phyloP scores from a whole-genome alignment of 1,284 basidiomycete genomes.

The Neolentinus lepideus region DNA sequence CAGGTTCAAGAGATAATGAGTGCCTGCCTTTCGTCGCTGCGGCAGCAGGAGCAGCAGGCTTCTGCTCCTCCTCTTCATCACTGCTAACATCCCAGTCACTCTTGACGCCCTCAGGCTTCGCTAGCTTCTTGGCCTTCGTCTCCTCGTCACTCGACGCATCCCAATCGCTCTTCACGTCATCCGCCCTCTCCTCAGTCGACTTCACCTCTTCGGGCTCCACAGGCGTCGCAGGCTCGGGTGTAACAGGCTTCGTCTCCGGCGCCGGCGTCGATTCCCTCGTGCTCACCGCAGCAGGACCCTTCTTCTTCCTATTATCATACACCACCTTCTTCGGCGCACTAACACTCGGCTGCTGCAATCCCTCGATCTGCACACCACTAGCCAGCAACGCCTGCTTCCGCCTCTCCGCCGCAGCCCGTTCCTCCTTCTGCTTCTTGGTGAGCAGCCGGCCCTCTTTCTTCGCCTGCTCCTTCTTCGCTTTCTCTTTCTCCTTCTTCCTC shows the following conservation, averaged over 20 bases:
- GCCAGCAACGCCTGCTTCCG: constrained; percentile 88
- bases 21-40: background rate
- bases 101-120: constrained; percentile 39
- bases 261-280: background rate
- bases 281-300: constrained; percentile 8
- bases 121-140: constrained; percentile 22
- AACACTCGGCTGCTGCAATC: constrained; percentile 57
- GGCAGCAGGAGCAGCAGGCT: constrained; percentile 10
- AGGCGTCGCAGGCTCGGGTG: background rate
- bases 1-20: background rate
- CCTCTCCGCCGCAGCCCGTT: constrained; percentile 86
- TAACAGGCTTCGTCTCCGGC: background rate
- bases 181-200: background rate
- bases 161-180: constrained; percentile 40
- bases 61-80: constrained; percentile 47
- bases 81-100: constrained; percentile 87
- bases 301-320: constrained; percentile 72
- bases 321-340: constrained; percentile 61
- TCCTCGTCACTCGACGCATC: constrained; percentile 27
- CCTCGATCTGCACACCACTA: constrained; percentile 88
- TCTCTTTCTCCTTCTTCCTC: constrained; percentile 86
- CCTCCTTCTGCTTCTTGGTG: constrained; percentile 96
- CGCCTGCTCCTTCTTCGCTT: constrained; percentile 78
- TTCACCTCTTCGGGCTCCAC: background rate
- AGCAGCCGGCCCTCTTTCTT: constrained; percentile 89